Conservation (phyloP, 192 early-diverging fungal species). For the Entomortierella parvispora region DNA sequence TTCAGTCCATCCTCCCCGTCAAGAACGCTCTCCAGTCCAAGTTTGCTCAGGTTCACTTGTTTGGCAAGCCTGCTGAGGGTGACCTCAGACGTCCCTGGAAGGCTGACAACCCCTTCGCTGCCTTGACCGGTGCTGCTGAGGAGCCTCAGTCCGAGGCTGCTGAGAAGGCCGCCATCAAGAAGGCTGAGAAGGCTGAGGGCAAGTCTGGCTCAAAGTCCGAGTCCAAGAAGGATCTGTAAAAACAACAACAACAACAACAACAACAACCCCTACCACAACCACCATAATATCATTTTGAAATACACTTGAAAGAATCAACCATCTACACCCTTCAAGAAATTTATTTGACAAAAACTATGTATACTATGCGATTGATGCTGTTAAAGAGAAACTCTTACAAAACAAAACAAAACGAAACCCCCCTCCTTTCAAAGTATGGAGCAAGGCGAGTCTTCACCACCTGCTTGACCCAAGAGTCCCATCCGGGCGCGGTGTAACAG, state of each 20-base stretch:
- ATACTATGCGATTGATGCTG: too few relatives aligned
- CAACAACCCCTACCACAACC: background rate
- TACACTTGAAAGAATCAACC: too few relatives aligned
- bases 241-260: background rate
- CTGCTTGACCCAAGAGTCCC: conserved; percentile 11
- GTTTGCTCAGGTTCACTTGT: conserved; percentile 83
- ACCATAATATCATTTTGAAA: too few relatives aligned
- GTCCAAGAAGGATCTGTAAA: conserved; percentile 45
- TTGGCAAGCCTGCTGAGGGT: conserved; percentile 78
- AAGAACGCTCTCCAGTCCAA: conserved; percentile 75
- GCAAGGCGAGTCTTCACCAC: conserved; percentile 5
- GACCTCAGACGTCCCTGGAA: conserved; percentile 89
- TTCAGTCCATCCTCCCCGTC: conserved; percentile 86
- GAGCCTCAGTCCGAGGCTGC: conserved; percentile 54
- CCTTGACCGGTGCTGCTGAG: conserved; percentile 38
- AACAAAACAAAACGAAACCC: too few relatives aligned
- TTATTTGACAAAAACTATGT: too few relatives aligned
- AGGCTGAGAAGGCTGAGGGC: conserved; percentile 59
- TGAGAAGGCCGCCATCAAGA: conserved; percentile 66
- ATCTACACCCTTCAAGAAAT: too few relatives aligned
- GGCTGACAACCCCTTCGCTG: conserved; percentile 77
- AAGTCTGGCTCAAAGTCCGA: conserved; percentile 39
- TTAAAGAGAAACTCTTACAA: too few relatives aligned
- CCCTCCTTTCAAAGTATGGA: conserved; percentile 12
- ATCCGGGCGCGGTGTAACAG: conserved; percentile 26